Percentiles rank a stretch among this genome's conserved stretches.
phyloP scores from a whole-genome alignment of 2,329 filamentous ascomycete species.

The Cladosporium sp. region DNA sequence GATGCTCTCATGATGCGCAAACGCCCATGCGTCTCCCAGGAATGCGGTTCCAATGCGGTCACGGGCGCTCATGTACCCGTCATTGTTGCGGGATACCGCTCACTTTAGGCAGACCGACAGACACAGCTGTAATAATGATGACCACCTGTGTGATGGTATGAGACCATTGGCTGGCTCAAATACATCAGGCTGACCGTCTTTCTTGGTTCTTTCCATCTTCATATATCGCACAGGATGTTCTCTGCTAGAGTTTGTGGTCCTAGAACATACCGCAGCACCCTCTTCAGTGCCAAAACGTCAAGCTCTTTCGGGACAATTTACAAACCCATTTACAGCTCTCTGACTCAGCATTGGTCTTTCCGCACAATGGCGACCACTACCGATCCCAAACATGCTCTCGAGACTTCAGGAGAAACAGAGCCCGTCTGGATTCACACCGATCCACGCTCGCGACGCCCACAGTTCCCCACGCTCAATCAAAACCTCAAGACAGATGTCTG shows the following conservation, averaged over 20 bases:
- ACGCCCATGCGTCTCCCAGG: not conserved
- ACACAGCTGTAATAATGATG: not conserved
- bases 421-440: conserved; percentile 56
- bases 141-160: not conserved
- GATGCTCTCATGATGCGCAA: not conserved
- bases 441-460: conserved; percentile 47
- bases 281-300: not conserved
- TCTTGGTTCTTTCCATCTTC: not conserved
- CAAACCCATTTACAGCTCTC: not conserved
- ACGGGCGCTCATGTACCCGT: not conserved
- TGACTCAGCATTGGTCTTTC: not conserved
- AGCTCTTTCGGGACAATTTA: not conserved
- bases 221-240: not conserved
- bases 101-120: not conserved
- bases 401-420: conserved; percentile 53
- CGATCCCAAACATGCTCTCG: conserved; percentile 38
- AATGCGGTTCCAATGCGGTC: not conserved
- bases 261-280: not conserved
- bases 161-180: not conserved
- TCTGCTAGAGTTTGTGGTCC: not conserved
- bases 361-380: conserved; percentile 22
- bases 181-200: not conserved
- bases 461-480: conserved; percentile 44
- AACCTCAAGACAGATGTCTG: conserved; percentile 52
- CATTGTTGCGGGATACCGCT: not conserved